phyloP scores from a whole-genome alignment of 2,329 filamentous ascomycete genomes.

The Penicillium sp. region DNA sequence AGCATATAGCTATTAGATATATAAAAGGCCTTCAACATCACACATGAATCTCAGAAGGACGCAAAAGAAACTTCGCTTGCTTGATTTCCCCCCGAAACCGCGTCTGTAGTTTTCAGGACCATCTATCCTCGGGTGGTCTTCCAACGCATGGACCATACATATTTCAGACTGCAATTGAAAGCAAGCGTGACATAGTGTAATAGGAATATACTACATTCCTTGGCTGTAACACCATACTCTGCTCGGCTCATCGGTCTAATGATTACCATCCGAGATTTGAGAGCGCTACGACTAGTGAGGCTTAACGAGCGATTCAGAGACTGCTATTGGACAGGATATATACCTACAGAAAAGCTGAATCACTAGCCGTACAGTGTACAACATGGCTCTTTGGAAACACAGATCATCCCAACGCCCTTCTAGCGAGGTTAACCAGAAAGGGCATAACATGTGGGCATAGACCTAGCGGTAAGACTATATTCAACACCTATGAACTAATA shows the following conservation, averaged over 20 bases:
- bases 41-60: neutral
- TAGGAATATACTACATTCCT: no score
- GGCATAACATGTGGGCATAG: neutral
- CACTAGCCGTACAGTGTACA: neutral
- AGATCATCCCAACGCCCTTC: neutral
- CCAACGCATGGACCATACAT: neutral
- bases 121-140: neutral
- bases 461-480: neutral
- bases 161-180: neutral
- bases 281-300: neutral
- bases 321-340: neutral
- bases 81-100: neutral
- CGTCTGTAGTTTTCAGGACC: no score
- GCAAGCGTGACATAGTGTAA: neutral
- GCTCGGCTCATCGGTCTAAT: neutral
- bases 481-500: neutral
- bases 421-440: neutral
- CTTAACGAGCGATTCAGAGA: neutral
- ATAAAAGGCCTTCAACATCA: neutral
- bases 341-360: neutral
- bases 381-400: neutral
- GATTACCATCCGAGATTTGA: neutral
- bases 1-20: neutral
- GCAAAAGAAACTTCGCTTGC: neutral
- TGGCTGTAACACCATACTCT: neutral